Base-by-base conservation (phyloP, 2,329 filamentous ascomycete species). In the Fusarium begoniae region DNA sequence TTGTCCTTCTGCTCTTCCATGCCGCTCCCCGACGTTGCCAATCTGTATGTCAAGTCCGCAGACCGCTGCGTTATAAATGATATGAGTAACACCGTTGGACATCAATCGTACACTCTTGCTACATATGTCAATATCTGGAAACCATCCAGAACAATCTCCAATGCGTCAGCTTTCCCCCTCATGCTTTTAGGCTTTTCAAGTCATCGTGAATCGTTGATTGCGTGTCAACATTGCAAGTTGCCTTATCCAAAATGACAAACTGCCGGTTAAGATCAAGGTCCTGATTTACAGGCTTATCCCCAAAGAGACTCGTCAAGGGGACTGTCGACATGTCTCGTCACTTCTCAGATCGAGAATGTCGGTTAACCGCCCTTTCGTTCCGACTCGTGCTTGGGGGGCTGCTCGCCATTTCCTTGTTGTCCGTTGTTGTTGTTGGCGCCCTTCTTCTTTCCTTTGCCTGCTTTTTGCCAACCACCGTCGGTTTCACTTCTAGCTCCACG, bases 341-440 rank as follows among this genome's bases (percentile, higher is more conserved):
- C 70, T 73, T 72, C 55, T 72, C 70, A 72, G 69, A 70, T 69
- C 59, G 65, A 73, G 59, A 70, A 22, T 20, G 45, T 38, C 18
- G 24, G 40, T 62, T 65, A 92, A 55, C 90, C 90, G 5, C 90
- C 90, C 76, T 91, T 92, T 66, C 90, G 87, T 68, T 92, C 90
- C 5, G 86, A 87, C 18, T 88, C 87, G 60, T 90, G 86, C 80
- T 86, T 89, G 6, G 90, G 90, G 26, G 83, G 83, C 78, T 86
- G 85, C 79, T 92, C 90, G 67, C 85, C 83, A 35, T 86, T 85
- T 45, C 69, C 74, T 32, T 75, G 74, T 37, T 78, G 77, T 12
- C 82, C 77, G 28, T 79, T 79, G 64, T 85, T 79, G 64, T 85
- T 87, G 13, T 79, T 79, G 54, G 43, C 56, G 13, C 82, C 79